Evolutionary conservation across 1,284 basidiomycete species (phyloP), one percentile per base, ranked within the genome.

Genomic region (Cutaneotrichosporon sp.): DNA sequence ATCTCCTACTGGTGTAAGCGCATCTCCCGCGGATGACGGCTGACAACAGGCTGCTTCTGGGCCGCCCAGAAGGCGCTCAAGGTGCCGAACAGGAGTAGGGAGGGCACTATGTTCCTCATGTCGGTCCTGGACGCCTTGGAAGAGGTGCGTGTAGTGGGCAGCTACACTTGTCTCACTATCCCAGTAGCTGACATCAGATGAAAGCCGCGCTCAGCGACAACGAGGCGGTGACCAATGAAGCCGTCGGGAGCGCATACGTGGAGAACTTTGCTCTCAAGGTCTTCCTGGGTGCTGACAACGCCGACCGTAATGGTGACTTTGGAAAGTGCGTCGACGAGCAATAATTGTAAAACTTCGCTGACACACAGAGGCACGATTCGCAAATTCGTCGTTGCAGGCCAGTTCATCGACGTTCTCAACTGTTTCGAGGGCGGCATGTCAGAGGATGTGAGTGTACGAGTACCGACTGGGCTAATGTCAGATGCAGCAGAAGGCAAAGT

Each of bases 1-100:
- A 84, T 97, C 61, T 81, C 89, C 2, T 97, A 97, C 72, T 97
- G 93, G 93, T 93, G 92, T 90, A 76, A 64, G 86, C n/a, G 16
- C 14, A 11, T 11, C 6, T 17, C 29, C 11, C 29, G n/a, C n/a
- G n/a, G n/a, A n/a, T n/a, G n/a, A n/a, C 2, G 49, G 25, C 57
- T 60, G 37, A 60, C 39, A 8, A 3, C 71, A 92, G 89, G 85
- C 76, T 84, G 84, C 46, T 97, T 92, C 77, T 86, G 90, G 72
- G 93, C 90, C 39, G 88, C 90, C 0, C 88, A 96, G 72, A 76
- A 87, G 35, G 92, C 90, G 46, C 86, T 97, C 64, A 79, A 80
- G 29, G 54, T 72, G 70, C 83, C 76, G 81, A 86, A 75, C 73
- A 79, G 61, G 79, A 83, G 68, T 77, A 84, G 78, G 4, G 75